Base-by-base conservation (phyloP, 148 eudicot species). In the Arbutus unedo region DNA sequence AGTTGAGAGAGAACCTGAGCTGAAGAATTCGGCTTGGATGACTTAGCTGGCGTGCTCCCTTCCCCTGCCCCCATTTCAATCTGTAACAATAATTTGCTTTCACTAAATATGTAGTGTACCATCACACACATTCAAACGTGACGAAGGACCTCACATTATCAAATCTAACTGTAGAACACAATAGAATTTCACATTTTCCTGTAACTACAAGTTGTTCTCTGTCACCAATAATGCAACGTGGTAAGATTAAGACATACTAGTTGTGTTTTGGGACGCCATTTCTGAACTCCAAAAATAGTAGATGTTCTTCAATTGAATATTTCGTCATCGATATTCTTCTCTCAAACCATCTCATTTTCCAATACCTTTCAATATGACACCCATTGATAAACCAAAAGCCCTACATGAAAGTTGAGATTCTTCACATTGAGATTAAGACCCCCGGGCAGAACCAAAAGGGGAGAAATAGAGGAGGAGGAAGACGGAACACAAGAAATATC, bases 51-150 rank as follows among this genome's bases (percentile, higher is more conserved):
- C 19, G 92, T 84, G 82, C 83, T 88, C 84, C 92, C 94, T 86
- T 93, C 94, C 70, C 91, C 91, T 38, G 94, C 74, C 79, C 94
- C 95, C 97, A 95, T 93, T 82, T 81, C 84, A 76, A 79, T 44
- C 82, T 72, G 56, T 81, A 51, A 23, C 51, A 60, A 82, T 57
- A 81, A 16, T 50, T 48, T 68, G 56, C 68, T 51, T 31, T 44
- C 10, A 31, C 44, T 25, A 31, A 66, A 43, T 66, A 66, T 4
- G 43, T 31, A 4, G 44, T 66, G 16, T 25, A 66, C 38, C 44
- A 15, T 66, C 43, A 44, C 38, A 68, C 18, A 18, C 45, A 60
- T 16, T 16, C 23, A 64, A 19, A 74, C n/a, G 43, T 44, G 57
- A 38, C 8, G 51, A 67, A 76, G 79, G 38, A 44, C 66, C 82